Percentiles rank a stretch among this genome's conserved stretches.
These are phyloP conservation scores for Sutorius australiensis DNA, from an alignment of 768 basidiomycete species.

Conservation along the genomic window DNA sequence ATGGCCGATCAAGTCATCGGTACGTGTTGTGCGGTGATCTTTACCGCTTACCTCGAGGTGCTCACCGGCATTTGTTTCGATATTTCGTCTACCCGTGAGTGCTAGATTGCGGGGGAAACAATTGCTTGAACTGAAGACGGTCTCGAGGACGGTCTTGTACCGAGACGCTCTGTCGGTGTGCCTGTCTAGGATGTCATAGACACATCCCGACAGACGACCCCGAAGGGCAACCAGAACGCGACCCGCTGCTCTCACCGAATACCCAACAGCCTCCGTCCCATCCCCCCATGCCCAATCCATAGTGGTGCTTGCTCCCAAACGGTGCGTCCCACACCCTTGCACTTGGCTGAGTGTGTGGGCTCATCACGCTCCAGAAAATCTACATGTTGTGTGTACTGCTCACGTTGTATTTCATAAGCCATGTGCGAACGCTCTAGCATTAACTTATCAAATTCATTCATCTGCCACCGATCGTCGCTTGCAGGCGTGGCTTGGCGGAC, in stretches of 20 bases:
- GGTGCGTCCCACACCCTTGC: not conserved
- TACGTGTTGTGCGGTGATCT: conserved; percentile 16
- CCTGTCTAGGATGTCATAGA: conserved; percentile 5
- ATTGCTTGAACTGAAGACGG: not conserved
- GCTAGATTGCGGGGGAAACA: not conserved
- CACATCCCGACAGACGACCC: conserved; percentile 2
- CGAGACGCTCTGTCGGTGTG: conserved; percentile 23
- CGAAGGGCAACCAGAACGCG: conserved; percentile 12
- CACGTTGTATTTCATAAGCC: no score
- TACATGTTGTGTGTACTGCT: not conserved
- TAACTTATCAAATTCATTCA: not conserved
- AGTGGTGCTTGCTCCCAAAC: not conserved
- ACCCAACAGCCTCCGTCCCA: conserved; percentile 21
- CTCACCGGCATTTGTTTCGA: conserved; percentile 23
- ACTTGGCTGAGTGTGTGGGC: not conserved
- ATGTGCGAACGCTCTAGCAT: not conserved
- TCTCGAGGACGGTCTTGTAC: conserved; percentile 23
- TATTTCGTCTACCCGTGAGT: conserved; percentile 22
- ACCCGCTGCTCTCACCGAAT: conserved; percentile 16
- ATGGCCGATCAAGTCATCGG: no score
- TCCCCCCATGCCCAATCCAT: conserved; percentile 20
- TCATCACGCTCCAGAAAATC: not conserved
- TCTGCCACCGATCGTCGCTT: not conserved
- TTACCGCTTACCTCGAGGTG: conserved; percentile 22
- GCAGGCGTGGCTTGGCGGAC: no score